Evolutionary conservation across 768 basidiomycete species (phyloP), one percentile per base, ranked within the genome.

Genomic region (Pisolithus albus): DNA sequence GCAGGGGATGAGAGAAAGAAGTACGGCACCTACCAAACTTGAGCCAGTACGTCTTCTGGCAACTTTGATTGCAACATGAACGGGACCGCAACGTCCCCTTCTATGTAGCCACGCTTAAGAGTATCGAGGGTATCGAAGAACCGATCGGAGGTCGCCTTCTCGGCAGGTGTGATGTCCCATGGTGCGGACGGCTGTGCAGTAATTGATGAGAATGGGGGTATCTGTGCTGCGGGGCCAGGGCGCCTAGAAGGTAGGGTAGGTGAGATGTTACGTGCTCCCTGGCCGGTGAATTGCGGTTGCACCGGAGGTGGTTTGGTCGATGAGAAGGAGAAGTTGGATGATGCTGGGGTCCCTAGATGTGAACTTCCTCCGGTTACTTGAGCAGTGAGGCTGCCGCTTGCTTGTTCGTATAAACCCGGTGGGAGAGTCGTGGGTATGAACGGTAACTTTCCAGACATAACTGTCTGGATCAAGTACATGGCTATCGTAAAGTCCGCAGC

Each of bases 401-500:
- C 92, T 68, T 88, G 84, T 55, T 95, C 92, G 61, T 93, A 94
- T 18, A 95, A 64, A 44, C 83, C 86, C 3, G 87, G 85, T 19
- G 95, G 92, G 16, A 98, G 77, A 2, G 76, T 70, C 6, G 78
- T 67, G 34, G 93, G 93, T 46, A 94, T 76, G 54, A 76, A 77
- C 47, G 83, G 73, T 50, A 91, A 71, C 55, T 85, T 79, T 50
- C 80, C 80, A 49, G 86, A 82, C 93, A 97, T 96, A 37, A 80
- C 72, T n/a, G 81, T 86, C 69, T 97, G 93, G 57, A 98, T 93
- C 64, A 97, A 81, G 68, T 91, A 92, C 93, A 96, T 94, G 38
- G 86, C 96, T 61, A 99, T 82, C 53, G 88, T 85, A 64, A 99
- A 99, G 69, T 99, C 96, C 42, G 86, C 77, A 15, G 82, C 72